Evolutionary conservation across 2,329 filamentous ascomycete genomes (phyloP).

Genomic region (Fusarium chlamydosporum): DNA sequence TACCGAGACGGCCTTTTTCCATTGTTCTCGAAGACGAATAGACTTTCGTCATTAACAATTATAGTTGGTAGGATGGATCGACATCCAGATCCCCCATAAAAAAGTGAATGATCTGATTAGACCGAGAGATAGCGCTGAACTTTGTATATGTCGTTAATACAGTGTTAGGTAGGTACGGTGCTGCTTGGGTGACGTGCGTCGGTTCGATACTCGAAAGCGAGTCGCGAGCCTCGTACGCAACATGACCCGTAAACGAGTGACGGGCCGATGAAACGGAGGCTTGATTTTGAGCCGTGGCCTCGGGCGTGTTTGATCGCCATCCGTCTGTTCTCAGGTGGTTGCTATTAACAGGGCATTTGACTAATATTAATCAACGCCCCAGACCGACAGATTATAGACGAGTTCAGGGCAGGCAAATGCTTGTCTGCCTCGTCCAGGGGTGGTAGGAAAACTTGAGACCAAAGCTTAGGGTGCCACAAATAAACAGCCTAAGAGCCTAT

Average conservation of each 20-base stretch:
- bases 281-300: conserved; percentile 31
- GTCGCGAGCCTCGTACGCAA: conserved; percentile 12
- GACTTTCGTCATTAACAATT: conserved; percentile 12
- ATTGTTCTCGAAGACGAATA: conserved; percentile 30
- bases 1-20: conserved; percentile 16
- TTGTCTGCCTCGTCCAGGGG: neutral
- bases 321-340: conserved; percentile 38
- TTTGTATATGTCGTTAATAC: conserved; percentile 2
- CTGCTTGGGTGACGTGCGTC: conserved; percentile 12
- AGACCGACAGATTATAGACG: conserved; percentile 18
- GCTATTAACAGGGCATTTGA: conserved; percentile 24
- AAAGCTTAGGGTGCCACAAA: no score
- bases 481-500: no score
- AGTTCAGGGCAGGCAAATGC: conserved; percentile 11
- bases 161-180: neutral
- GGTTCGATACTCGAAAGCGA: conserved; percentile 20
- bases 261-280: conserved; percentile 43
- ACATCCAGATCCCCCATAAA: conserved; percentile 6
- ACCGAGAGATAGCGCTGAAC: neutral
- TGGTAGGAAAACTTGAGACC: no score
- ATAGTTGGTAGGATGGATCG: conserved; percentile 1
- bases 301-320: conserved; percentile 40
- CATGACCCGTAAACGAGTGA: conserved; percentile 23
- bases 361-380: conserved; percentile 13
- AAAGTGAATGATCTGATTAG: conserved; percentile 4